A percentile compares a stretch with the other conserved stretches of the same genome.
Evolutionary conservation across 2,329 filamentous ascomycete species (phyloP).

Genomic region (Incumbomyces delicatus): DNA sequence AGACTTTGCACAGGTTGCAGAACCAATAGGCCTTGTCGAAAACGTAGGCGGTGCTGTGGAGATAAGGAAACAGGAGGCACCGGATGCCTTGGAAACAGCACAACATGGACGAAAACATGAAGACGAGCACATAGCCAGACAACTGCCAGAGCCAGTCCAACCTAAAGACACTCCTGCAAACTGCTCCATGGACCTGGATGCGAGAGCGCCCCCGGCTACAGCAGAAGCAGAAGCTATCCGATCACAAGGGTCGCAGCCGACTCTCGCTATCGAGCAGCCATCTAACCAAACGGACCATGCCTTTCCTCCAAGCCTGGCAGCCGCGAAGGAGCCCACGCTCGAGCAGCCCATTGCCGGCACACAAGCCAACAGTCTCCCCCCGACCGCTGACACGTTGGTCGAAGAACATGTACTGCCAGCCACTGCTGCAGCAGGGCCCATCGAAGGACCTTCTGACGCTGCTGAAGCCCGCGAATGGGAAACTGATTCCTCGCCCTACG

Average conservation of each 20-base stretch:
- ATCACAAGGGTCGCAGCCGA: no score
- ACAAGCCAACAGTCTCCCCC: not conserved
- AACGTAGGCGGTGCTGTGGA: not conserved
- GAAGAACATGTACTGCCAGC: not conserved
- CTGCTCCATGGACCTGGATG: not conserved
- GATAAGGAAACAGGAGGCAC: constrained; percentile 2
- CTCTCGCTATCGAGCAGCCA: no score
- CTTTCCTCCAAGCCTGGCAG: not conserved
- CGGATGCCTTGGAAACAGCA: not conserved
- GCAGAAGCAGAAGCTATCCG: not conserved
- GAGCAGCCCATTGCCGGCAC: not conserved
- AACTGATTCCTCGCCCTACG: constrained; percentile 64
- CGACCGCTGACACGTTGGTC: constrained; percentile 1
- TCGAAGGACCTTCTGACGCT: constrained; percentile 26
- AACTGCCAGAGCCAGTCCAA: no score
- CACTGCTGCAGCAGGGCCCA: constrained; percentile 1
- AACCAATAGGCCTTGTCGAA: not conserved
- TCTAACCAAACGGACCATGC: not conserved
- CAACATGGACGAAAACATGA: not conserved
- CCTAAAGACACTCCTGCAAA: no score
- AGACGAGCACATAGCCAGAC: not conserved
- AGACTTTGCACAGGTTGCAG: not conserved
- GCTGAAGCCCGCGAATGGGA: constrained; percentile 67
- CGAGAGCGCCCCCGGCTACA: not conserved
- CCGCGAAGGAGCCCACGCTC: not conserved